Percentiles rank a stretch among this genome's conserved stretches.
These are phyloP conservation scores for Lasiosphaeria ovina DNA, from an alignment of 495 filamentous ascomycete genomes.

Conservation along the genomic window DNA sequence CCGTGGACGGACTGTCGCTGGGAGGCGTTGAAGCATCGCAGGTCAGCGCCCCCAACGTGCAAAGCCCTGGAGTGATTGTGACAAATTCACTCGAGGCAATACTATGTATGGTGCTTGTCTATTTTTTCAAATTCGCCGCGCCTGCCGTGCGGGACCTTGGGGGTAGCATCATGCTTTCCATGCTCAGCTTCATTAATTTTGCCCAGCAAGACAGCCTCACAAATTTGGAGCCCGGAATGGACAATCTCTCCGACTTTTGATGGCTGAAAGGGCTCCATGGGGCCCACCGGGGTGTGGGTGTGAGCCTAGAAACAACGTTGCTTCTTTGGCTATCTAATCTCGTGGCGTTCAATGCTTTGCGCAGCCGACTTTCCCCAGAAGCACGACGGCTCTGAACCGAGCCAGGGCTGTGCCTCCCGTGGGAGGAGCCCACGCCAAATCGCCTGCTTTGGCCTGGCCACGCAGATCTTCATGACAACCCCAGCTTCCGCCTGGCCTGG, in stretches of 20 bases:
- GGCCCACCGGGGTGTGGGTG: conserved; percentile 1
- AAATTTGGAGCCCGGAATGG: conserved; percentile 6
- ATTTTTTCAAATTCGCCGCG: conserved; percentile 12
- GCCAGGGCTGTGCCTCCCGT: not conserved
- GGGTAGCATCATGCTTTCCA: not conserved
- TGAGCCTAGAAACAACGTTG: conserved; percentile 5
- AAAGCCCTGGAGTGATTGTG: not conserved
- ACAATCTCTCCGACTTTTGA: conserved; percentile 14
- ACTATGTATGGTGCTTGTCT: not conserved
- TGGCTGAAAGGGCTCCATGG: conserved; percentile 12
- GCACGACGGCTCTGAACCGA: conserved; percentile 2
- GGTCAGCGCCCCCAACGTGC: not conserved
- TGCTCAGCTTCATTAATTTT: not conserved
- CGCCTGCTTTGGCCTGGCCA: conserved; percentile 4
- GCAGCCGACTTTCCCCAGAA: conserved; percentile 6
- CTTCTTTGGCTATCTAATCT: conserved; percentile 28
- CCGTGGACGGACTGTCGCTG: not conserved
- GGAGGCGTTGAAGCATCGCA: not conserved
- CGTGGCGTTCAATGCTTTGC: conserved; percentile 29
- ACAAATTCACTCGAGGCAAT: conserved; percentile 1
- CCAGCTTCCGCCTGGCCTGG: conserved; percentile 8
- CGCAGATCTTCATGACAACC: conserved; percentile 25
- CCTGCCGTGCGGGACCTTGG: conserved; percentile 12
- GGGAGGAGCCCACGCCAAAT: conserved; percentile 5
- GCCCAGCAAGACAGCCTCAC: not conserved